Percentiles rank a stretch among this genome's conserved stretches.
Evolutionary conservation across 345 rosid genomes (phyloP).

Genomic region (Hibiscus mutabilis): DNA sequence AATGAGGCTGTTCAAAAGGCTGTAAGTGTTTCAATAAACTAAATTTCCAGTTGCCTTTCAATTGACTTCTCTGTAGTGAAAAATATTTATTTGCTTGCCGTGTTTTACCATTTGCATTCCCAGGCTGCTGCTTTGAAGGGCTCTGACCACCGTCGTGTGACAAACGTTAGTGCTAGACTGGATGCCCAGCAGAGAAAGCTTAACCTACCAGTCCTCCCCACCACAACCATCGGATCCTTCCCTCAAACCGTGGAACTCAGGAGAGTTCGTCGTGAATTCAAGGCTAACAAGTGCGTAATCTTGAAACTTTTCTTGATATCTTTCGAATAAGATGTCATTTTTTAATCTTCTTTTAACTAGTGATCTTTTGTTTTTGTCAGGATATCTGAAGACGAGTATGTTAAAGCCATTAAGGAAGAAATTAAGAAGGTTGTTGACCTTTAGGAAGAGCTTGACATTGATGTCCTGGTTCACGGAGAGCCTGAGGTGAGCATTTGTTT

Average conservation of each 20-base stretch:
- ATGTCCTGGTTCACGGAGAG: slow-evolving; percentile 97
- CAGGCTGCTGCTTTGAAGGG: slow-evolving; percentile 96
- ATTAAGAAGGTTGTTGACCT: slow-evolving; percentile 83
- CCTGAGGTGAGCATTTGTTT: slow-evolving; percentile 60
- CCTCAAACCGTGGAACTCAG: slow-evolving; percentile 92
- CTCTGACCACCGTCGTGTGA: slow-evolving; percentile 84
- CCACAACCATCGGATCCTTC: slow-evolving; percentile 95
- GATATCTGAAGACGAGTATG: slow-evolving; percentile 82
- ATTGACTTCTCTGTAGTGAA: neutral
- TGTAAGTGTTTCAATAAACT: slow-evolving; percentile 40
- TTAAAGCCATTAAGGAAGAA: slow-evolving; percentile 86
- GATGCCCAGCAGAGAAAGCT: slow-evolving; percentile 97
- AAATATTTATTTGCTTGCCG: neutral
- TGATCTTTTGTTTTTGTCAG: slow-evolving; percentile 25
- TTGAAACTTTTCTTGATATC: neutral
- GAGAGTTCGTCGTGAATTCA: slow-evolving; percentile 97
- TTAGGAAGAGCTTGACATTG: slow-evolving; percentile 90
- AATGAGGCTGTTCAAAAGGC: slow-evolving; percentile 94
- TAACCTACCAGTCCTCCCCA: slow-evolving; percentile 88
- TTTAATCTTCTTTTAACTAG: slow-evolving; percentile 6
- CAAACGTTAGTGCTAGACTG: slow-evolving; percentile 75
- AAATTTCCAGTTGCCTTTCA: neutral
- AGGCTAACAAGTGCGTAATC: slow-evolving; percentile 77
- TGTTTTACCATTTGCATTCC: slow-evolving; percentile 12
- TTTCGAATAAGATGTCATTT: neutral